Evolutionary conservation across 495 filamentous ascomycete genomes (phyloP).

Genomic region (Penicillium taxi): DNA sequence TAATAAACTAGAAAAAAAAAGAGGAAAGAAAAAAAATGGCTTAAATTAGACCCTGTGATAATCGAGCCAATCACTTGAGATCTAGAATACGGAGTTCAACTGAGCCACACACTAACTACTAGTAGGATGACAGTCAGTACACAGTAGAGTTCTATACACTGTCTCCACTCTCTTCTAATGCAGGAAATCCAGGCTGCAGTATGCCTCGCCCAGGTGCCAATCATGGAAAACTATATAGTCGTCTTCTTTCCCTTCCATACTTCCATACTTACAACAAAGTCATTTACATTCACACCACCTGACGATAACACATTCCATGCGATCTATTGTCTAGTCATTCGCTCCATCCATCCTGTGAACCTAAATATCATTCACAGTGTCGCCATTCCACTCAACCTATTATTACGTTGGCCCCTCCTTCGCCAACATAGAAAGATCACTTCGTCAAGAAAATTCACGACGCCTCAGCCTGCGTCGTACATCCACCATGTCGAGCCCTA

Average conservation of each 20-base stretch:
- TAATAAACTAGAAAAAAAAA: background rate
- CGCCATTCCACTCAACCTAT: constrained; percentile 22
- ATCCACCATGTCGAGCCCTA: constrained; percentile 28
- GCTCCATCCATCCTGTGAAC: constrained; percentile 17
- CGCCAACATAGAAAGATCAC: constrained; percentile 17
- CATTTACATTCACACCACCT: background rate
- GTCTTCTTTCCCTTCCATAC: background rate
- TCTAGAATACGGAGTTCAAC: constrained; percentile 11
- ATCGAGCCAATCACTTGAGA: background rate
- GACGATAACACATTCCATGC: too few species aligned
- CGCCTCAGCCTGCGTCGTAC: constrained; percentile 18
- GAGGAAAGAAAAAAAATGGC: background rate
- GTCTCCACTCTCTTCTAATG: too few species aligned
- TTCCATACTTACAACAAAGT: background rate
- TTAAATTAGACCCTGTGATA: background rate
- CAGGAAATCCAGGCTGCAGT: constrained; percentile 9
- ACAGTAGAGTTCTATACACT: too few species aligned
- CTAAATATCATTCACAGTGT: constrained; percentile 28
- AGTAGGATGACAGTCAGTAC: too few species aligned
- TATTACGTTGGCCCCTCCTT: constrained; percentile 19
- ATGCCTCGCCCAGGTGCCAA: constrained; percentile 4
- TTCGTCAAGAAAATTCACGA: constrained; percentile 13
- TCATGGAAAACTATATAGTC: constrained; percentile 9
- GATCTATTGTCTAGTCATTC: background rate
- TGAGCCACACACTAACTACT: constrained; percentile 18